A percentile compares a stretch with the other conserved stretches of the same genome.
These are phyloP conservation scores for Epichloe scottii DNA, from an alignment of 2,329 filamentous ascomycete species.

Conservation along the genomic window DNA sequence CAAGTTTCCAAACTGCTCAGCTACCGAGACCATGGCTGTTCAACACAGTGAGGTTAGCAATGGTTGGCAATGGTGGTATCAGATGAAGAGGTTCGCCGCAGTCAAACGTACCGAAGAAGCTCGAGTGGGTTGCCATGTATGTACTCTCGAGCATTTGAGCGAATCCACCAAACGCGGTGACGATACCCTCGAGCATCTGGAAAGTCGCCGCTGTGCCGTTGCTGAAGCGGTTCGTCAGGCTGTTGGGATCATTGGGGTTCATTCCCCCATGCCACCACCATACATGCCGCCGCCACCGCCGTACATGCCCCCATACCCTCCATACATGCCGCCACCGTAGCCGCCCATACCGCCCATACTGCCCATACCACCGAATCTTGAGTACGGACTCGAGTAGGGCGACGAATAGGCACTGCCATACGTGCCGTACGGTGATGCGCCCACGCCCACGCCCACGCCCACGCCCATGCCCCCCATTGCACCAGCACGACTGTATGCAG, in stretches of 20 bases:
- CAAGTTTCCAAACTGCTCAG: conserved; percentile 90
- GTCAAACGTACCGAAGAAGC: conserved; percentile 71
- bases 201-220: conserved; percentile 95
- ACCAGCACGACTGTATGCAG: conserved; percentile 54
- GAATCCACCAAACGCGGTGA: conserved; percentile 92
- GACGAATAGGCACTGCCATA: conserved; percentile 26
- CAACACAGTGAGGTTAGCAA: background rate
- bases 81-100: background rate
- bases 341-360: conserved; percentile 20
- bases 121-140: conserved; percentile 98
- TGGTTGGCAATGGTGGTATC: background rate
- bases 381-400: conserved; percentile 29
- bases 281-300: conserved; percentile 26
- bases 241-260: conserved; percentile 73
- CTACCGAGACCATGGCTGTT: conserved; percentile 91
- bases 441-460: conserved; percentile 29
- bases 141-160: conserved; percentile 99
- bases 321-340: conserved; percentile 31
- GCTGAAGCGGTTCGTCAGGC: conserved; percentile 87
- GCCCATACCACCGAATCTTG: conserved; percentile 32
- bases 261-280: conserved; percentile 28
- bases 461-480: conserved; percentile 25
- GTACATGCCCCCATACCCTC: conserved; percentile 26
- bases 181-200: conserved; percentile 94
- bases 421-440: conserved; percentile 37